Evolutionary conservation across 176 grass and related monocot genomes (phyloP), one percentile per base, ranked within the genome.

Genomic region (Zea mays): DNA sequence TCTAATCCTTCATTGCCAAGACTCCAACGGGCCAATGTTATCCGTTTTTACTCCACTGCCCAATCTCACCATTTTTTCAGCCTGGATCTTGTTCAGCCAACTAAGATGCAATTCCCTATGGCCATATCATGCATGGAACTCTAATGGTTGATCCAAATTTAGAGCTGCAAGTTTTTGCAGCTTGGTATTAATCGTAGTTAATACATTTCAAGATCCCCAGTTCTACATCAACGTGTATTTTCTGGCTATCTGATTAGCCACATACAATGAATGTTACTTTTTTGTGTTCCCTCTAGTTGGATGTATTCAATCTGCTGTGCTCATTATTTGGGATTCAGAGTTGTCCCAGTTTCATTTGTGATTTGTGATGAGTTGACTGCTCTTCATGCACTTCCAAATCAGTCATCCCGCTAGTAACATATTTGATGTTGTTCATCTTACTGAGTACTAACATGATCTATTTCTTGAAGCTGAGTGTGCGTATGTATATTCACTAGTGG

Each of bases 31-130:
- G 42, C 47, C 34, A 43, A 52, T 8, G 7, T 44, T 83, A 39
- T 74, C 39, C 52, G 17, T 37, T 37, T 83, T 20, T 57, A 79
- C 12, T 43, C 11, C 17, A 11, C 42, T n/a, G 44, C 36, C 17
- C 39, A 68, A 60, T 73, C 62, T 83, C 80, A 68, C 43, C 36
- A 69, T 62, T 79, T 14, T 17, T 46, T 72, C 15, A 82, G 61
- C 52, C 60, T 79, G 51, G 67, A 79, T 83, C 36, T 46, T 0
- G 5, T 46, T 62, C 17, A 73, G 35, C 35, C 52, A 7, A 34
- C 33, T n/a, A 79, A 73, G 21, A 38, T 37, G 51, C n/a, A 62
- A 55, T 76, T 13, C 11, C 11, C 45, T 79, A 37, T 38, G 60
- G 11, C 11, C 11, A 62, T 79, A 37, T 38, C 61, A 63, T 36